phyloP scores from a whole-genome alignment of 768 basidiomycete species.

The Boletus sp. region DNA sequence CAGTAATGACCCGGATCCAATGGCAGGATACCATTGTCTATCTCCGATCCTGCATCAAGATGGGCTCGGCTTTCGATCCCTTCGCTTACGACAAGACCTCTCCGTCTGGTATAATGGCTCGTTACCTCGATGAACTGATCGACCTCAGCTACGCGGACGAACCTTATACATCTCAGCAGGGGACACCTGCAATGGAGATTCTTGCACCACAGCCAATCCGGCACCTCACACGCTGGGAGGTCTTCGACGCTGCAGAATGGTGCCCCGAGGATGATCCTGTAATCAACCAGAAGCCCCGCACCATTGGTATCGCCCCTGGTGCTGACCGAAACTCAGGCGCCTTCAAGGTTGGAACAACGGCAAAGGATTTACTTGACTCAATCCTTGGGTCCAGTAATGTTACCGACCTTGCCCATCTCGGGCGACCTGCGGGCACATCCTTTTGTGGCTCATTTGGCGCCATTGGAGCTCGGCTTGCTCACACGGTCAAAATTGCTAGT shows the following conservation, averaged over 20 bases:
- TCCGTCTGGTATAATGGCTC: conserved; percentile 14
- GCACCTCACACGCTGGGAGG: conserved; percentile 3
- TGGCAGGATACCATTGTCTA: conserved; percentile 25
- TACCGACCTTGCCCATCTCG: conserved; percentile 1
- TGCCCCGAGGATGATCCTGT: conserved; percentile 32
- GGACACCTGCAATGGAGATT: conserved; percentile 1
- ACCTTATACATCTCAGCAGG: not conserved
- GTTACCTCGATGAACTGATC: conserved; percentile 22
- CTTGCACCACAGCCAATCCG: conserved; percentile 16
- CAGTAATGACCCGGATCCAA: conserved; percentile 15
- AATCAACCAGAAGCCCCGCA: conserved; percentile 27
- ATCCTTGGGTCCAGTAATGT: conserved; percentile 21
- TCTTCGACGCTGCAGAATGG: conserved; percentile 24
- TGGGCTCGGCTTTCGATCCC: conserved; percentile 25
- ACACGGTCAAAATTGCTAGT: conserved; percentile 17
- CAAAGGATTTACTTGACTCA: conserved; percentile 27
- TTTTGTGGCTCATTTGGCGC: conserved; percentile 28
- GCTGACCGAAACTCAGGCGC: conserved; percentile 4
- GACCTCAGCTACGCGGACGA: conserved; percentile 3
- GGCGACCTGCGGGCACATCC: conserved; percentile 18
- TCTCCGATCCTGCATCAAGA: conserved; percentile 27
- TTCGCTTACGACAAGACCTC: conserved; percentile 20
- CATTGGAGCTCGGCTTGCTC: conserved; percentile 22
- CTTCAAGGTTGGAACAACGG: conserved; percentile 15
- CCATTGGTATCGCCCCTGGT: conserved; percentile 31